Conservation (phyloP, 208 protist genomes). For the Leishmania guyanensis region DNA sequence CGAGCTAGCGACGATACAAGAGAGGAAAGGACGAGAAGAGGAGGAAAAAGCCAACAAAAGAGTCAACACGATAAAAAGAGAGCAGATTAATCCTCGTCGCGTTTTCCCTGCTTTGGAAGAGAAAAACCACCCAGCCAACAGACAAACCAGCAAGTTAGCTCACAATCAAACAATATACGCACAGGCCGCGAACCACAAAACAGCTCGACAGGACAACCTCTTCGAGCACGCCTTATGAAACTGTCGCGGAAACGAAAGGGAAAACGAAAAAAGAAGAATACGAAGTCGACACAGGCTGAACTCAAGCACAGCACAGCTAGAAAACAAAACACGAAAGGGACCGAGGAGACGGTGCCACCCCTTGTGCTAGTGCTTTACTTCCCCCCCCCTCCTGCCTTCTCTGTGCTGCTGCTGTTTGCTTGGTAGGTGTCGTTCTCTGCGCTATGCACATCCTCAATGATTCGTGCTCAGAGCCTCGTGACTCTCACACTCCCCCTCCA, state of each 20-base stretch:
- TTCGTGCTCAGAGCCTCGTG: no score
- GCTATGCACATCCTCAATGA: background rate
- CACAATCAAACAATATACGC: no score
- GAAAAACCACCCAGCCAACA: background rate
- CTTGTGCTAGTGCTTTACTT: background rate
- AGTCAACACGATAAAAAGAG: conserved; percentile 3
- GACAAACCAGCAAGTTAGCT: background rate
- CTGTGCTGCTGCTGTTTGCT: background rate
- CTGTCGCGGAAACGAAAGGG: background rate
- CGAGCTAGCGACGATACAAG: background rate
- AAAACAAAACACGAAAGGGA: background rate
- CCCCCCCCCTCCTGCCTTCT: background rate
- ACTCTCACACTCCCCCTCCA: background rate
- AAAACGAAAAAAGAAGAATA: background rate
- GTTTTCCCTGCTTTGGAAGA: background rate
- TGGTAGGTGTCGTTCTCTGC: background rate
- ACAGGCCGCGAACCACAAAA: conserved; percentile 10
- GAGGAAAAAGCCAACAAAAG: background rate
- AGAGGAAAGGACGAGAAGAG: background rate
- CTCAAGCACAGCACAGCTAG: background rate
- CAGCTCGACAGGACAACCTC: background rate
- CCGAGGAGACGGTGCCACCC: background rate
- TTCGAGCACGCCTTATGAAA: background rate
- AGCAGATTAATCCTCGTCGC: background rate
- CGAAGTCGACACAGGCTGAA: background rate